A percentile compares a stretch with the other conserved stretches of the same genome.
Conservation (phyloP, 2,329 filamentous ascomycete genomes). For the Xylaria sp. region DNA sequence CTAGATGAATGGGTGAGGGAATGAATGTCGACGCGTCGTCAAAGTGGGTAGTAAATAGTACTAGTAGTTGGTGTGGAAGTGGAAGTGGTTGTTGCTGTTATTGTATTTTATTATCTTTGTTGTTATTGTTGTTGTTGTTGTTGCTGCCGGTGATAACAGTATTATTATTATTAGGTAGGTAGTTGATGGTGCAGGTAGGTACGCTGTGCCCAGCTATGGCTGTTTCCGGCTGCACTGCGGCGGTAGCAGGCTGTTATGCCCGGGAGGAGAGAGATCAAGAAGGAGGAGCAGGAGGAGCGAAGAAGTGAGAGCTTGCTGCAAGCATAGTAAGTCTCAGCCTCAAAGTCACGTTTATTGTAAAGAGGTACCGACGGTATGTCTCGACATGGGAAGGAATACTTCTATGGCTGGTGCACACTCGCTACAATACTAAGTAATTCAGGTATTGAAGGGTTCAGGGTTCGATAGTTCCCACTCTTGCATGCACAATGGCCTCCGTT, state of each 20-base stretch:
- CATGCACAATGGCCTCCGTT: slow-evolving; percentile 5
- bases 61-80: no score
- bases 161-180: neutral
- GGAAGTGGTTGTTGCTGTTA: no score
- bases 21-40: neutral
- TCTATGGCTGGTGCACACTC: neutral
- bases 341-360: slow-evolving; percentile 8
- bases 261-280: neutral
- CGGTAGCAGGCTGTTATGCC: neutral
- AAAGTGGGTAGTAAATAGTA: neutral
- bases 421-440: neutral
- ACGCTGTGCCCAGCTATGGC: no score
- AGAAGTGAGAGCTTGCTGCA: neutral
- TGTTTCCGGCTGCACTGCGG: neutral
- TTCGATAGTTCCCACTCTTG: slow-evolving; percentile 1
- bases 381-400: neutral
- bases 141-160: no score
- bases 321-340: slow-evolving; percentile 11
- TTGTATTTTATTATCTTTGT: no score
- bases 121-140: no score
- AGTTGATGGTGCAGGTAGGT: neutral
- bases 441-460: neutral
- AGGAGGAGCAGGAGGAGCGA: neutral
- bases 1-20: neutral
- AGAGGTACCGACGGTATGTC: neutral